Conservation (phyloP, 73 alveolate genomes). For the Symbiodinium natans region DNA sequence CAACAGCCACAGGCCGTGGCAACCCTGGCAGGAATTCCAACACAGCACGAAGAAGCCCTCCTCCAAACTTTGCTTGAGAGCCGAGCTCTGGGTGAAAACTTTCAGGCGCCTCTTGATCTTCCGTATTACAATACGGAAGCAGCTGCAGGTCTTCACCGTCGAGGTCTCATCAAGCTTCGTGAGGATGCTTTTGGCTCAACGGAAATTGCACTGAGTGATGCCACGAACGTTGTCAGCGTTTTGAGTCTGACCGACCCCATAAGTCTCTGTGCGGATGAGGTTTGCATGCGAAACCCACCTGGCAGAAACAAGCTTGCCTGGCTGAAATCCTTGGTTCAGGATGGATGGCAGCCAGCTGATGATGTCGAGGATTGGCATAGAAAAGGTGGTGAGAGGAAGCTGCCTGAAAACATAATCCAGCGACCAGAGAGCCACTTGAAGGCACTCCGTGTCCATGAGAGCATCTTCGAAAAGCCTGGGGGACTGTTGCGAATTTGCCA, state of each 20-base stretch:
- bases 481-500: not conserved
- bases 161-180: not conserved
- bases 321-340: not conserved
- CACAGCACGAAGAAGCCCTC: not conserved
- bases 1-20: too few species aligned
- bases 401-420: not conserved
- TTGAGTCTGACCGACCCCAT: not conserved
- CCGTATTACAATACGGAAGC: not conserved
- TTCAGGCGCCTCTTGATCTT: not conserved
- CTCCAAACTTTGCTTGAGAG: not conserved
- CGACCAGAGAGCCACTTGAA: not conserved
- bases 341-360: not conserved
- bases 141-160: not conserved
- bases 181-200: not conserved
- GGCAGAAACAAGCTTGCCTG: conserved; percentile 5
- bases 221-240: not conserved
- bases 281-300: not conserved
- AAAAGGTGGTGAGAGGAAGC: not conserved
- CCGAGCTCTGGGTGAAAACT: not conserved
- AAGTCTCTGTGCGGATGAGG: not conserved
- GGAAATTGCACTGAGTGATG: not conserved
- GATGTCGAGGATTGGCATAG: not conserved
- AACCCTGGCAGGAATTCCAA: not conserved
- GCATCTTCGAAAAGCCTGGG: not conserved
- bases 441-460: not conserved